These are phyloP conservation scores for Kalaharituber pfeilii DNA, from an alignment of 2,329 filamentous ascomycete genomes.

Conservation along the genomic window DNA sequence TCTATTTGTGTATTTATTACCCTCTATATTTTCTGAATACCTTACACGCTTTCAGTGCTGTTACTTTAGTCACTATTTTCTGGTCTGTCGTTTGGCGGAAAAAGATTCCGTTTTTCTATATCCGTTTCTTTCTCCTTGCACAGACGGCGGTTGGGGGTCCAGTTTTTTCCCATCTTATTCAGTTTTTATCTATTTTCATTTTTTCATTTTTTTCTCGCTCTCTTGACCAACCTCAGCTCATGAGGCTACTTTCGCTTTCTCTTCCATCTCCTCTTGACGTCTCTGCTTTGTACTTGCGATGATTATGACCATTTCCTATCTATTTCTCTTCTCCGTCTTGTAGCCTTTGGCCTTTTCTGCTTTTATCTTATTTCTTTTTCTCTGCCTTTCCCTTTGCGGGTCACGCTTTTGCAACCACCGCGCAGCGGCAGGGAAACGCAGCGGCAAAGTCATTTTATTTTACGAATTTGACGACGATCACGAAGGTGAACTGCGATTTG, in stretches of 20 bases:
- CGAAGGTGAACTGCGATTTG: no score
- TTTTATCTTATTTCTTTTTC: slow-evolving; percentile 1
- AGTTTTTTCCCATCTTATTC: slow-evolving; percentile 1
- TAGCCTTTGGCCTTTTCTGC: slow-evolving; percentile 3
- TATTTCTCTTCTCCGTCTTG: slow-evolving; percentile 3
- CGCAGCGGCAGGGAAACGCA: no score
- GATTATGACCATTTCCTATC: slow-evolving; percentile 2
- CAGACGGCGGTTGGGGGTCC: slow-evolving; percentile 5
- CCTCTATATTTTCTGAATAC: not conserved
- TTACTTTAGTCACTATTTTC: slow-evolving; percentile 1
- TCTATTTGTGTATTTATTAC: not conserved
- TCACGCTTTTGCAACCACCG: no score
- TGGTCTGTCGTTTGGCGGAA: not conserved
- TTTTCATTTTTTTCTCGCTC: not conserved
- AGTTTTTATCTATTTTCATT: slow-evolving; percentile 1
- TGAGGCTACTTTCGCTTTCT: not conserved
- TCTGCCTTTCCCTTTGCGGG: not conserved
- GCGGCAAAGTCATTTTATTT: no score
- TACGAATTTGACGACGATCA: no score
- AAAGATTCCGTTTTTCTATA: not conserved
- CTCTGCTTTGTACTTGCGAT: slow-evolving; percentile 6
- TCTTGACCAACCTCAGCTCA: no score
- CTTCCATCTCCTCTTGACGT: not conserved
- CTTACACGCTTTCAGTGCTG: not conserved
- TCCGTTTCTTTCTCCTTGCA: not conserved